Base-by-base conservation (phyloP, 2,329 filamentous ascomycete genomes). In the Shiraia bambusicola region DNA sequence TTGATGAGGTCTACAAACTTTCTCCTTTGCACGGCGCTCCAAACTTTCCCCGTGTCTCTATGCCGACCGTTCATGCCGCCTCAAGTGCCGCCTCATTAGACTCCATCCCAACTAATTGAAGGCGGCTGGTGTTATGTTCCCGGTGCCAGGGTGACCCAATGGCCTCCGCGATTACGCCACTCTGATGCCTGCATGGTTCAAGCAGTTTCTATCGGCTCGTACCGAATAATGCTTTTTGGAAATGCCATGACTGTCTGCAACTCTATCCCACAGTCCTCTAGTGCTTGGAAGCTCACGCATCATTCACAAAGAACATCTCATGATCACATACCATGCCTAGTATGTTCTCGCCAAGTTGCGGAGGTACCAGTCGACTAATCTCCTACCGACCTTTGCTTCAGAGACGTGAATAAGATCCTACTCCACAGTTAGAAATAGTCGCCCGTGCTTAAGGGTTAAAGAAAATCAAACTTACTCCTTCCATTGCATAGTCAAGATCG, bases 291-390 rank as follows among this genome's bases (percentile, higher is more conserved):
- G 41, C 47, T 45, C 40, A n/a, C 26, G 27, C 27, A 8, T 17
- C 6, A 29, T 17, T 27, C 6, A 19, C 40, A 40, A 43, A 37
- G 28, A 37, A 37, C 33, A 31, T 39, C 19, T 47, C 30, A 24
- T 40, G 40, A 33, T 47, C 33, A 28, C 31, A 15, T 29, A 17
- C 37, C 28, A 32, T 42, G 19, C 32, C 54, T 86, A 95, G 78
- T 98, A 98, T 45, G 91, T 94, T 70, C 93, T 86, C 47, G 91
- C 88, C 65, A 98, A 78, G 78, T 98, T 98, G 69, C 93, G 86
- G 68, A 98, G 82, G 73, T 98, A 98, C 93, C 93, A 98, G 74
- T 98, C 93, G 54, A 98, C 92, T 65, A 98, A 78, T 76, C 93
- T 94, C 63, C 93, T 83, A 67, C 93, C 93, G 47, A 96, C 90